Base-by-base conservation (phyloP, 805 yeast genomes). In the Saturnispora silvae region DNA sequence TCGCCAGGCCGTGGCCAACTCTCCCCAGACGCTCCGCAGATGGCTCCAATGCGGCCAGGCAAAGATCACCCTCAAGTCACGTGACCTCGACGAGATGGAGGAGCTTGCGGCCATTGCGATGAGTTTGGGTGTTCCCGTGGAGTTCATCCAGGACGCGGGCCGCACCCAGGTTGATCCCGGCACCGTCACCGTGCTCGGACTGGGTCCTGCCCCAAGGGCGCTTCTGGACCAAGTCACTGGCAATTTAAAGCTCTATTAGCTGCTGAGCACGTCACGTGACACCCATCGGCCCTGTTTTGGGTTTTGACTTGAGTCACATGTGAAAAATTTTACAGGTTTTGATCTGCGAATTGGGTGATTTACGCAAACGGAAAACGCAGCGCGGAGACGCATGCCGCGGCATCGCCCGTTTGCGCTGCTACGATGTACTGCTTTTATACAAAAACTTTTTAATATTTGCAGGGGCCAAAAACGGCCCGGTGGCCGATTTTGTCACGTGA, bases 161-260 rank as follows among this genome's bases (percentile, higher is more conserved):
- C 71, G 96, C 49, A 89, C 98, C 1, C 96, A 92, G 56, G 75
- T 92, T 35, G 94, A 84, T n/a, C 81, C 95, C 5, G 97, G 97
- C 1, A 78, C 92, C 41, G 94, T 94, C 2, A 92, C 98, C 0
- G 97, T 92, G 1, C 61, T 92, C n/a, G 98, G 97, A 1, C 56
- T 92, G 20, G 99, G 99, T 0, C 99, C 99, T 1, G 97, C 96
- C 15, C 96, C 97, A 17, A 83, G 77, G 46, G 48, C 68, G 0
- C 75, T 79, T 0, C 57, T 89, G 42, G 96, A 92, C 55, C 75
- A 77, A 53, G 75, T 89, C 38, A 87, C 97, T 1, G 79, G 83
- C 13, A 77, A 69, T 19, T 65, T 89, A 49, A 83, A 80, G 54
- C 63, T 89, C 41, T 84, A 81, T 52, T 85, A 59, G 49, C 10